Evolutionary conservation across 2,329 filamentous ascomycete species (phyloP), one percentile per base, ranked within the genome.

Genomic region (Hirsutella minnesotensis): DNA sequence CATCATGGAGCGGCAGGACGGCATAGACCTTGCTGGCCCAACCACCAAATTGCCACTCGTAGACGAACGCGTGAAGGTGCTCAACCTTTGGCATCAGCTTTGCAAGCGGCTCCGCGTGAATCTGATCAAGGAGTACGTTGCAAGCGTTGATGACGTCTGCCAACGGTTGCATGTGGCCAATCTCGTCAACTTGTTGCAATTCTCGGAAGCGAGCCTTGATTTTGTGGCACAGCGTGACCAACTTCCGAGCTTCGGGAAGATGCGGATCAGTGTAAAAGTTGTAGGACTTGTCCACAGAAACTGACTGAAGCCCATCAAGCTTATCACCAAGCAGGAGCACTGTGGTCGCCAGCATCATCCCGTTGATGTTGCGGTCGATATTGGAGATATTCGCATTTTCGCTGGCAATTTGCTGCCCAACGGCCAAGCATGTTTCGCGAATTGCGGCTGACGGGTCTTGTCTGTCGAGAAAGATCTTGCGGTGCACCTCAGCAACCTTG

Each of bases 261-360:
- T 96, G 94, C 3, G 81, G 61, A 53, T 94, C 82, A 0, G 76
- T 81, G 61, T 98, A 98, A 60, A 98, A 95, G 62, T 95, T 95
- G 67, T 90, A 94, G 1, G 54, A 52, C 16, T 57, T 62, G 24
- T 49, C 55, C 20, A 67, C 62, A 0, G 62, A 51, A 3, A 65
- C 54, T 4, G 64, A 62, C 5, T 61, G 51, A 1, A 71, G 56
- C 3, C 55, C 55, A 31, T 67, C 65, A 24, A 78, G 61, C 51
- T 78, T 75, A 47, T 83, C 75, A 44, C 81, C 70, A 1, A 94
- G 60, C 1, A 76, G 64, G 16, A 90, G 63, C 20, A 89, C 62
- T 1, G 83, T 69, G 3, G 77, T 75, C 2, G 86, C 73, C 21
- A 94, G 66, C 39, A 88, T 69, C 41, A 67, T 67, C 41, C 69